phyloP scores from a whole-genome alignment of 352 stramenopile species.

The Phytophthora aleatoria region DNA sequence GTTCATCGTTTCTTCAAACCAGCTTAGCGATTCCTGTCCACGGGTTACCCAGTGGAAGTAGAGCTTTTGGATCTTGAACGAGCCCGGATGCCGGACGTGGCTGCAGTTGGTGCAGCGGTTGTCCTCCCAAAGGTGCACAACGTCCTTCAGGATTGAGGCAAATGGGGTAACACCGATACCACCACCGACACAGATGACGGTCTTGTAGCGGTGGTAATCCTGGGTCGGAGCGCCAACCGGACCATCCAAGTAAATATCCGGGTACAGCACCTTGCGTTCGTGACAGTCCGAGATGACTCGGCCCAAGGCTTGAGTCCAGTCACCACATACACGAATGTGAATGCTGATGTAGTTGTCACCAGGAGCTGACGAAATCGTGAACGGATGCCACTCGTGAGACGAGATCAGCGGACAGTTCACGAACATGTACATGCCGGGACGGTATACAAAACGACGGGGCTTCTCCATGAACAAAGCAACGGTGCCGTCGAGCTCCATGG shows the following conservation, averaged over 20 bases:
- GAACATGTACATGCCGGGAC: conserved; percentile 88
- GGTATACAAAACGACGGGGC: conserved; percentile 71
- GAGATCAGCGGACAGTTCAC: conserved; percentile 87
- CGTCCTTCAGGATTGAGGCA: conserved; percentile 78
- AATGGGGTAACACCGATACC: conserved; percentile 88
- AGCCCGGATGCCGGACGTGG: conserved; percentile 66
- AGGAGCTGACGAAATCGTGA: conserved; percentile 90
- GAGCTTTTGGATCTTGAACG: conserved; percentile 82
- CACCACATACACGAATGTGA: conserved; percentile 75
- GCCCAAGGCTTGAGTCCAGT: conserved; percentile 73
- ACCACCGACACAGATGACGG: conserved; percentile 71
- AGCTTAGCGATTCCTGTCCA: conserved; percentile 76
- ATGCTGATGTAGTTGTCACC: conserved; percentile 83
- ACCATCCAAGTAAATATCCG: conserved; percentile 74
- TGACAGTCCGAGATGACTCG: conserved; percentile 69
- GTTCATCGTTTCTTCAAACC: conserved; percentile 89
- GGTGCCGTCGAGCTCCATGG: conserved; percentile 67
- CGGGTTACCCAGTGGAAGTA: conserved; percentile 91
- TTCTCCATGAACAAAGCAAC: conserved; percentile 81
- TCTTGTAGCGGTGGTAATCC: conserved; percentile 80
- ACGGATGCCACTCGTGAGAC: conserved; percentile 89
- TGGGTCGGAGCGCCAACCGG: conserved; percentile 77
- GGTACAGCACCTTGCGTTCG: conserved; percentile 65
- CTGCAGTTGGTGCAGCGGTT: conserved; percentile 81
- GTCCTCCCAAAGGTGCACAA: conserved; percentile 77